Evolutionary conservation across 805 yeast species (phyloP).

Genomic region (Gaillardinia entomophila): DNA sequence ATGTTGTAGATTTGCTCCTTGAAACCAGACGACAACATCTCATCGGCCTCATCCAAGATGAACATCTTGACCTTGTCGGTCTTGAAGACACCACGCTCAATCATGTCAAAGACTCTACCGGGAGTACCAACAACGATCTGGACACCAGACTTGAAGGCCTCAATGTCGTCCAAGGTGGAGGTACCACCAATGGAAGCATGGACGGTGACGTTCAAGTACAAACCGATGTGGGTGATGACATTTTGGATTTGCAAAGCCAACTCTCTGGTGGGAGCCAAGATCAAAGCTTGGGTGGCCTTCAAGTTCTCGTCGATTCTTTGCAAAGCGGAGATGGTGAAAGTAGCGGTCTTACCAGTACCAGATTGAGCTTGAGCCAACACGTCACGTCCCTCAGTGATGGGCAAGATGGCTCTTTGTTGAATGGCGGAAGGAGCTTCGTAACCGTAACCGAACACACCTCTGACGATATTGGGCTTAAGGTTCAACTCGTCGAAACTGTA

Average conservation of each 20-base stretch:
- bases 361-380: slow-evolving; percentile 81
- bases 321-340: slow-evolving; percentile 70
- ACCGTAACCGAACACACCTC: slow-evolving; percentile 71
- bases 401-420: slow-evolving; percentile 75
- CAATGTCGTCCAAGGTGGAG: slow-evolving; percentile 79
- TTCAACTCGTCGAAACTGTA: slow-evolving; percentile 68
- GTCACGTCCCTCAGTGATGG: slow-evolving; percentile 70
- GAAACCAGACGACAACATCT: slow-evolving; percentile 88
- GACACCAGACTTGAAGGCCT: slow-evolving; percentile 77
- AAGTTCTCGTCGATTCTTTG: slow-evolving; percentile 68
- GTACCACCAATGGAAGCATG: slow-evolving; percentile 99
- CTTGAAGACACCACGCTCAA: slow-evolving; percentile 78
- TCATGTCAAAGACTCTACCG: slow-evolving; percentile 96
- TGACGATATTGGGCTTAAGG: slow-evolving; percentile 64
- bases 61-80: slow-evolving; percentile 87
- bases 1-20: slow-evolving; percentile 94
- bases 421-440: slow-evolving; percentile 79
- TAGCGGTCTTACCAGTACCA: slow-evolving; percentile 90
- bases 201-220: slow-evolving; percentile 82
- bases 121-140: slow-evolving; percentile 98
- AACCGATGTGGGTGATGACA: slow-evolving; percentile 85
- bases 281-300: slow-evolving; percentile 84
- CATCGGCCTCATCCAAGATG: slow-evolving; percentile 97
- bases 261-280: slow-evolving; percentile 96
- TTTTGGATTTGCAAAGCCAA: slow-evolving; percentile 93